Percentiles rank a stretch among this genome's conserved stretches.
Conservation (phyloP, 495 filamentous ascomycete species). For the Cladorrhinum samala region DNA sequence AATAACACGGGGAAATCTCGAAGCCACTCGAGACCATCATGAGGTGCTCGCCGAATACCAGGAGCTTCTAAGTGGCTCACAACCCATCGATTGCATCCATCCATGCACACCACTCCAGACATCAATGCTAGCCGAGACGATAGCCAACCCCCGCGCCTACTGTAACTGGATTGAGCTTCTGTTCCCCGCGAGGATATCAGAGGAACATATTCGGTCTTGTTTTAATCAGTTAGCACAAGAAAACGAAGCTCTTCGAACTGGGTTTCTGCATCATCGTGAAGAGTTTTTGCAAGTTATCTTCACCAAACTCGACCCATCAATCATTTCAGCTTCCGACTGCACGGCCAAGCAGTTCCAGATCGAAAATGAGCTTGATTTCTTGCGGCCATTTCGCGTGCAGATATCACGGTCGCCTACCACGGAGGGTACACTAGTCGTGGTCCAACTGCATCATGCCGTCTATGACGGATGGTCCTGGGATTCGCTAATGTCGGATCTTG, state of each 20-base stretch:
- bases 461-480: slow-evolving; percentile 87
- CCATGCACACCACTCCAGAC: slow-evolving; percentile 64
- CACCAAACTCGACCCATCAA: slow-evolving; percentile 35
- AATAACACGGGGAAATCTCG: neutral
- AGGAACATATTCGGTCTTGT: slow-evolving; percentile 33
- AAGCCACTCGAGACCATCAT: neutral
- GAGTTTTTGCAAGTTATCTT: slow-evolving; percentile 60
- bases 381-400: slow-evolving; percentile 53
- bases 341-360: slow-evolving; percentile 22
- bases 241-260: slow-evolving; percentile 65
- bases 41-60: too few relatives aligned
- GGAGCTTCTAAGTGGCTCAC: too few relatives aligned
- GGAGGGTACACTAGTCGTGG: slow-evolving; percentile 22
- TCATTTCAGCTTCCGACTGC: slow-evolving; percentile 29
- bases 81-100: slow-evolving; percentile 47
- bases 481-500: slow-evolving; percentile 59
- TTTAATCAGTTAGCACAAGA: slow-evolving; percentile 42
- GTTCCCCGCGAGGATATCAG: slow-evolving; percentile 29
- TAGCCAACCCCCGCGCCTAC: slow-evolving; percentile 50
- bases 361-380: slow-evolving; percentile 33
- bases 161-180: slow-evolving; percentile 67
- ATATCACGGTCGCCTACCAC: slow-evolving; percentile 26
- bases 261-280: slow-evolving; percentile 51
- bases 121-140: slow-evolving; percentile 71
- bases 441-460: slow-evolving; percentile 67